These are phyloP conservation scores for Peronosclerospora sorghi DNA, from an alignment of 352 stramenopile genomes.

Conservation along the genomic window DNA sequence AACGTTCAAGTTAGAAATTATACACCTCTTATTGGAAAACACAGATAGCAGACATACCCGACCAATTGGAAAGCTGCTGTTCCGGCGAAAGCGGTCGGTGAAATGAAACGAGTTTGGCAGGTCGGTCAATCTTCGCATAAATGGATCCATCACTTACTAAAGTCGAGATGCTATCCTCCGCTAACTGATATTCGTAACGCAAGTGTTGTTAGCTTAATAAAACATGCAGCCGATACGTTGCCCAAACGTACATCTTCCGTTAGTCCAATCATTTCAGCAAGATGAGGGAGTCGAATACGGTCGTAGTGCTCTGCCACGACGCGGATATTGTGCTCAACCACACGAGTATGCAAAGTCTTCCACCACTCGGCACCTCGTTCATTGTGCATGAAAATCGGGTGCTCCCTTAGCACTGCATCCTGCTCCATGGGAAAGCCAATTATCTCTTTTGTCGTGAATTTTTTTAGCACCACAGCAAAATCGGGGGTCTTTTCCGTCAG, in stretches of 20 bases:
- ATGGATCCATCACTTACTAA: slow-evolving; percentile 90
- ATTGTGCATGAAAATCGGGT: slow-evolving; percentile 76
- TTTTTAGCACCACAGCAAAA: slow-evolving; percentile 53
- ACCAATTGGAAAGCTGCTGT: slow-evolving; percentile 93
- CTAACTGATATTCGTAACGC: slow-evolving; percentile 30
- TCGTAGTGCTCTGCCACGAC: slow-evolving; percentile 92
- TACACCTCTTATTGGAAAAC: slow-evolving; percentile 6
- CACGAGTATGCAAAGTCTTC: slow-evolving; percentile 83
- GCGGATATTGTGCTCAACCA: slow-evolving; percentile 97
- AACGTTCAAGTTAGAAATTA: slow-evolving; percentile 6
- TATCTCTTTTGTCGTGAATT: slow-evolving; percentile 96
- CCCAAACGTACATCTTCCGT: slow-evolving; percentile 67
- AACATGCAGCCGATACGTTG: background rate
- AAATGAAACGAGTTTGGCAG: slow-evolving; percentile 94
- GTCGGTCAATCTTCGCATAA: slow-evolving; percentile 96
- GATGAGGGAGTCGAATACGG: slow-evolving; percentile 86
- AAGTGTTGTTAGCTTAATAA: slow-evolving; percentile 1
- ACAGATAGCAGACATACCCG: slow-evolving; percentile 41
- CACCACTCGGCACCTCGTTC: slow-evolving; percentile 77
- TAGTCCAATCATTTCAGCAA: slow-evolving; percentile 92
- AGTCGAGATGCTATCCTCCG: slow-evolving; percentile 69
- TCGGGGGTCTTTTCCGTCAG: slow-evolving; percentile 49
- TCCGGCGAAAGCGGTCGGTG: slow-evolving; percentile 81
- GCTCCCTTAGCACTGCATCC: slow-evolving; percentile 70
- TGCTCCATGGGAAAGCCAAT: slow-evolving; percentile 90